phyloP scores from a whole-genome alignment of 1,139 yeast species.

The Tardiomyces blankii region DNA sequence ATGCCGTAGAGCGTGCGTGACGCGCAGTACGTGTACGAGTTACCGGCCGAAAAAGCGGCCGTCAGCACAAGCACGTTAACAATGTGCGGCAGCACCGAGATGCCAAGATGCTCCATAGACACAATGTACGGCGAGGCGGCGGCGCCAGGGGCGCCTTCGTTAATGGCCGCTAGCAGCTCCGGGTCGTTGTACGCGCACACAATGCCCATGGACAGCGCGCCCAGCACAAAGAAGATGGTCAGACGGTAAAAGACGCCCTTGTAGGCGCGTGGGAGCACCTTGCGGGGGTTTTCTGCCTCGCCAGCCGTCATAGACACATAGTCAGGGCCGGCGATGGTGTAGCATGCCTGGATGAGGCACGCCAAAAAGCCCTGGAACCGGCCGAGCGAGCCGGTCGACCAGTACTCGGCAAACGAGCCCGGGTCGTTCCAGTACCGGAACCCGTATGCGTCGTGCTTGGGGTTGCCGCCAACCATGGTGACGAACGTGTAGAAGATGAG shows the following conservation, averaged over 20 bases:
- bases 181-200: slow-evolving; percentile 46
- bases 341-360: slow-evolving; percentile 53
- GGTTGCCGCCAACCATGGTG: slow-evolving; percentile 79
- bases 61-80: slow-evolving; percentile 52
- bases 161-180: slow-evolving; percentile 30
- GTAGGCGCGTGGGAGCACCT: slow-evolving; percentile 67
- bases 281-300: slow-evolving; percentile 68
- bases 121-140: slow-evolving; percentile 55
- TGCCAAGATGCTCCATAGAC: slow-evolving; percentile 45
- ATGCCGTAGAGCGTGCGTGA: slow-evolving; percentile 47
- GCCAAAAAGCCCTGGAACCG: slow-evolving; percentile 62
- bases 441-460: slow-evolving; percentile 49
- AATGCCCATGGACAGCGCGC: slow-evolving; percentile 50
- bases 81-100: slow-evolving; percentile 46
- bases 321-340: slow-evolving; percentile 78
- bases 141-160: slow-evolving; percentile 42
- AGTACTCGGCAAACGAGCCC: slow-evolving; percentile 45
- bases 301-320: slow-evolving; percentile 74
- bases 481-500: slow-evolving; percentile 61
- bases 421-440: slow-evolving; percentile 59
- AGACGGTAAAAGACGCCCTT: slow-evolving; percentile 67
- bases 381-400: slow-evolving; percentile 47
- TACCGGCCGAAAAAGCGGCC: slow-evolving; percentile 64
- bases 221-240: slow-evolving; percentile 55
- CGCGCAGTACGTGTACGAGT: slow-evolving; percentile 60